Evolutionary conservation across 192 early-diverging fungal genomes (phyloP).

Genomic region (Coemansia sp.): DNA sequence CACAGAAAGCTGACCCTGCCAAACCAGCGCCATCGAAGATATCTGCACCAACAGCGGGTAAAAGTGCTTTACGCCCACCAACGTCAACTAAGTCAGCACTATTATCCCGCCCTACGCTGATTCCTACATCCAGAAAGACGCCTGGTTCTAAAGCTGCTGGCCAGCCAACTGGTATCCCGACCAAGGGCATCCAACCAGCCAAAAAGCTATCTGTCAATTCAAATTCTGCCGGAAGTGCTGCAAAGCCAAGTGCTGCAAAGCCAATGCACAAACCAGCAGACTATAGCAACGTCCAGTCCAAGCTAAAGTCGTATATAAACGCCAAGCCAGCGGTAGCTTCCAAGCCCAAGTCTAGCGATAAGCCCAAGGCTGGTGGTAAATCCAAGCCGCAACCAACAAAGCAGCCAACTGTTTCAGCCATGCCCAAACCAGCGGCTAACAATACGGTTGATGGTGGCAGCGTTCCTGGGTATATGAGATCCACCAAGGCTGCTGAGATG

Average conservation of each 20-base stretch:
- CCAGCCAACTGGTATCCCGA: neutral
- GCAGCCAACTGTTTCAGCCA: constrained; percentile 2
- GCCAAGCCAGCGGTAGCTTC: constrained; percentile 17
- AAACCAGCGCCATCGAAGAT: neutral
- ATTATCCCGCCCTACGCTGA: constrained; percentile 6
- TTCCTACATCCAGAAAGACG: constrained; percentile 9
- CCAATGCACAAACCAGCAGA: constrained; percentile 7
- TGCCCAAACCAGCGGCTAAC: neutral
- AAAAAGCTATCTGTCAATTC: neutral
- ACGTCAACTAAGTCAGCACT: neutral
- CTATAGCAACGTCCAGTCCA: constrained; percentile 43
- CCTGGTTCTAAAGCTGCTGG: constrained; percentile 6
- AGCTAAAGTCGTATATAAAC: constrained; percentile 46
- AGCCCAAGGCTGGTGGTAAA: constrained; percentile 13
- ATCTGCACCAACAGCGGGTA: neutral
- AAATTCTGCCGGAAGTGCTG: neutral
- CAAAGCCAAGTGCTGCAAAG: neutral
- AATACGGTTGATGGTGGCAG: constrained; percentile 2
- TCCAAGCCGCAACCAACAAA: constrained; percentile 2
- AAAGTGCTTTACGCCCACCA: neutral
- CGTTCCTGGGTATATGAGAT: constrained; percentile 40
- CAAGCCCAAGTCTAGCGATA: constrained; percentile 17
- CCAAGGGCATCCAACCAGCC: neutral
- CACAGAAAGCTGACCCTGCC: neutral
- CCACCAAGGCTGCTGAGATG: constrained; percentile 36